These are phyloP conservation scores for Candida methanosorbosa DNA, from an alignment of 805 yeast genomes.

Conservation along the genomic window DNA sequence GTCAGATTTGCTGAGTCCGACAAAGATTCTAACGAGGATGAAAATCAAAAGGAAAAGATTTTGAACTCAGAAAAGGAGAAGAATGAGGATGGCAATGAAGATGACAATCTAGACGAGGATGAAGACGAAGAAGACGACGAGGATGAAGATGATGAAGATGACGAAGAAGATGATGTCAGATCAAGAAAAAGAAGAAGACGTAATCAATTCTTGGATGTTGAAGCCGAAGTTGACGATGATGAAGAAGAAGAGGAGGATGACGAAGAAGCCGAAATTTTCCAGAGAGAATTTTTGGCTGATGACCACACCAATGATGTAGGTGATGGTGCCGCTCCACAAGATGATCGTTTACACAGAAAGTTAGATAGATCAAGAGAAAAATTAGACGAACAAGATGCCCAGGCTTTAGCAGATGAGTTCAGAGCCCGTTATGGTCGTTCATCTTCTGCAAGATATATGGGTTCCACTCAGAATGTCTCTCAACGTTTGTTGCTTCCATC, in stretches of 20 bases:
- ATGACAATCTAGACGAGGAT: conserved; percentile 20
- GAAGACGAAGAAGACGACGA: conserved; percentile 38
- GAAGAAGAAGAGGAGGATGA: conserved; percentile 92
- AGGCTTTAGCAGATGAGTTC: conserved; percentile 82
- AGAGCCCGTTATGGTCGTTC: conserved; percentile 89
- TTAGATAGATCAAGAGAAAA: conserved; percentile 77
- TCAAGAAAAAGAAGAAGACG: conserved; percentile 43
- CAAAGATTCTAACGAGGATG: conserved; percentile 1
- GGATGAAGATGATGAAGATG: conserved; percentile 47
- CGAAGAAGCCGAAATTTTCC: conserved; percentile 83
- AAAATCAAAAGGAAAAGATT: conserved; percentile 1
- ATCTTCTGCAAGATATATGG: conserved; percentile 72
- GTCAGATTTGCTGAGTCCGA: neutral
- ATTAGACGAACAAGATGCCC: conserved; percentile 91
- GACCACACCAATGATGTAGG: conserved; percentile 62
- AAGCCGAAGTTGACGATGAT: conserved; percentile 97
- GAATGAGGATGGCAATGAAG: conserved; percentile 18
- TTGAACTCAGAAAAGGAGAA: conserved; percentile 1
- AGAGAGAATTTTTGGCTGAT: conserved; percentile 75
- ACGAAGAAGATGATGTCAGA: conserved; percentile 45
- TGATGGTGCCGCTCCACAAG: conserved; percentile 32
- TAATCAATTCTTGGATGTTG: conserved; percentile 93
- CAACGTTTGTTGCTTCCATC: conserved; percentile 92
- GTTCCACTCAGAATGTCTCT: conserved; percentile 78
- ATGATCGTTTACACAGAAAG: conserved; percentile 84